A percentile compares a stretch with the other conserved stretches of the same genome.
Evolutionary conservation across 148 eudicot genomes (phyloP).

Genomic region (Cornus florida): DNA sequence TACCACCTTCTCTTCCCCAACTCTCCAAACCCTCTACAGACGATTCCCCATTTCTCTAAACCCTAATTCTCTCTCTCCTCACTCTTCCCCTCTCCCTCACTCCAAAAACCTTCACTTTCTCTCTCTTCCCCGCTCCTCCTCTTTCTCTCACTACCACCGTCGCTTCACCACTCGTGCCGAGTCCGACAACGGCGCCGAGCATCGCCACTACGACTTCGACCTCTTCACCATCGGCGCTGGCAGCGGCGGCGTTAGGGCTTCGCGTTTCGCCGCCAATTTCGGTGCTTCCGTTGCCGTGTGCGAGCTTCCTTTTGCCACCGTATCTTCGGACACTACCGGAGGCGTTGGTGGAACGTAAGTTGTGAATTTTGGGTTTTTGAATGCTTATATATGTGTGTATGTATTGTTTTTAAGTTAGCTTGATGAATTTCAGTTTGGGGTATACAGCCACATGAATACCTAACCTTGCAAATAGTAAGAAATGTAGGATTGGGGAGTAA

Average conservation of each 20-base stretch:
- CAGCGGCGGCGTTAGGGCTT: constrained; percentile 93
- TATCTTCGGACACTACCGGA: constrained; percentile 76
- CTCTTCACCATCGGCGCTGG: constrained; percentile 95
- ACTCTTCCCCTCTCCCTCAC: constrained; percentile 14
- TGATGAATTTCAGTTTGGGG: neutral
- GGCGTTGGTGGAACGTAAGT: constrained; percentile 95
- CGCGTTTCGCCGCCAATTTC: constrained; percentile 79
- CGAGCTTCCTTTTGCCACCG: constrained; percentile 80
- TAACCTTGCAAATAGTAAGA: too few species aligned
- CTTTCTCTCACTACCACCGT: constrained; percentile 33
- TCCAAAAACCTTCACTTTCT: constrained; percentile 17
- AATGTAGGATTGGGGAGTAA: neutral
- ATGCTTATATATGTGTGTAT: too few species aligned
- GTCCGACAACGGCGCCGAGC: constrained; percentile 44
- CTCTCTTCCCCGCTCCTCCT: constrained; percentile 20
- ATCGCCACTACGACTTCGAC: constrained; percentile 68
- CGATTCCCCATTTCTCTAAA: constrained; percentile 10
- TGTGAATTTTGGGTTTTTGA: neutral
- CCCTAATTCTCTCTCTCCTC: constrained; percentile 25
- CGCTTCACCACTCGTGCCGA: constrained; percentile 41
- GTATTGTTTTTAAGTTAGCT: too few species aligned
- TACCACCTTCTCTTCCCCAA: constrained; percentile 27
- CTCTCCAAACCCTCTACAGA: constrained; percentile 27
- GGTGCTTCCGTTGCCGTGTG: constrained; percentile 93
- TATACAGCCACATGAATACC: neutral